Percentiles rank a stretch among this genome's conserved stretches.
Evolutionary conservation across 2,329 filamentous ascomycete species (phyloP).

Genomic region (Stromatinia cepivora): DNA sequence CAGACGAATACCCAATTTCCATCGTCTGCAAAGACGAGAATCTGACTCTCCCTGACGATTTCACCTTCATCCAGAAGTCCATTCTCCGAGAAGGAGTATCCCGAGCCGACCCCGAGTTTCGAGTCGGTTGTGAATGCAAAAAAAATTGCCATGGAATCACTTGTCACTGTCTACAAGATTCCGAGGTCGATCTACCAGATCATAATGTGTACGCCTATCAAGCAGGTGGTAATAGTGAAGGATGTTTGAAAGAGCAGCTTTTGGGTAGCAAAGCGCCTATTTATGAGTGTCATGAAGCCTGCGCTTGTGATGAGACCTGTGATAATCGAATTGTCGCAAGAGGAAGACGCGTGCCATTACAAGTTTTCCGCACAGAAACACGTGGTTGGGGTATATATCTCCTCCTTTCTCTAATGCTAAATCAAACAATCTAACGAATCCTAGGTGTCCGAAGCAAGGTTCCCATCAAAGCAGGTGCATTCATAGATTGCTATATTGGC

Average conservation of each 20-base stretch:
- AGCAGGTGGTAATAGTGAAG: conserved; percentile 48
- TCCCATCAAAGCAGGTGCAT: conserved; percentile 69
- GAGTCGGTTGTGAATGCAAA: conserved; percentile 67
- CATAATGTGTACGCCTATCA: conserved; percentile 53
- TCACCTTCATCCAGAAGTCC: conserved; percentile 67
- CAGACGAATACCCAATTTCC: conserved; percentile 54
- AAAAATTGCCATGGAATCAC: conserved; percentile 64
- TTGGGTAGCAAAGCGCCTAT: conserved; percentile 61
- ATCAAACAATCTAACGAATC: conserved; percentile 21
- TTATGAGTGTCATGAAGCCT: conserved; percentile 77
- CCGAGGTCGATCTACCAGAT: conserved; percentile 45
- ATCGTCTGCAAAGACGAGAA: conserved; percentile 64
- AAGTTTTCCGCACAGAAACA: conserved; percentile 74
- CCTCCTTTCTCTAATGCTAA: background rate
- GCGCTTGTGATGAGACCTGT: conserved; percentile 63
- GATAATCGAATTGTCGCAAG: conserved; percentile 76
- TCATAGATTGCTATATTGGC: conserved; percentile 77
- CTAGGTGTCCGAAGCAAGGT: conserved; percentile 64
- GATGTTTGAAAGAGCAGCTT: conserved; percentile 53
- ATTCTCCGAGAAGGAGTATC: conserved; percentile 61
- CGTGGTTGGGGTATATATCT: conserved; percentile 69
- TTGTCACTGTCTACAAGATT: conserved; percentile 65
- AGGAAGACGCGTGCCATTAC: conserved; percentile 67
- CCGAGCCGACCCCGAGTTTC: conserved; percentile 60
- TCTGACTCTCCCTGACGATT: conserved; percentile 58